Evolutionary conservation across 768 basidiomycete genomes (phyloP).

Genomic region (Collybiopsis confluens): DNA sequence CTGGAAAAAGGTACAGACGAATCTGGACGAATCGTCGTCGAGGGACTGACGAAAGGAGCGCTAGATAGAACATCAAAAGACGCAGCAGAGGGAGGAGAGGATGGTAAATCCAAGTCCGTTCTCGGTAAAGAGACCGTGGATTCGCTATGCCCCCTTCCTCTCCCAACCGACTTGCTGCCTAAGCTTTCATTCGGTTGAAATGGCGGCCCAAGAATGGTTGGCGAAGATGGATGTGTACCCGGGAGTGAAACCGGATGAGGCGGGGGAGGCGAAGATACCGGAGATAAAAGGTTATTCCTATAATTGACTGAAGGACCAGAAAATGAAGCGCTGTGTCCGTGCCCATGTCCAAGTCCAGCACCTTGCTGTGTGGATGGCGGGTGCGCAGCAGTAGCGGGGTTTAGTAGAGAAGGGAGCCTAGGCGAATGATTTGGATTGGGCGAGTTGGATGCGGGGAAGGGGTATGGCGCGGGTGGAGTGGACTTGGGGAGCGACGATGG

Average conservation of each 20-base stretch:
- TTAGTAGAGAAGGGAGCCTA: neutral
- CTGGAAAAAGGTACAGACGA: no score
- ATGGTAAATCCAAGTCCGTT: no score
- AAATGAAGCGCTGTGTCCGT: neutral
- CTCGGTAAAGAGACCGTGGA: no score
- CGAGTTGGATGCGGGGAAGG: neutral
- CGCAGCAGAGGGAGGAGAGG: no score
- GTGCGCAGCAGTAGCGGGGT: neutral
- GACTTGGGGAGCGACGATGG: no score
- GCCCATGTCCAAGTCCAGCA: neutral
- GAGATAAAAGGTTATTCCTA: neutral
- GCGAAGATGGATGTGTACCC: neutral
- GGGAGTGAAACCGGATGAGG: neutral
- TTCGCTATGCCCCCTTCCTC: no score
- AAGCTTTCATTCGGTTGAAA: neutral
- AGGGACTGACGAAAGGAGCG: no score
- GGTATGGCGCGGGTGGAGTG: no score
- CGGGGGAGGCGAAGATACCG: neutral
- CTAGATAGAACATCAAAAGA: no score
- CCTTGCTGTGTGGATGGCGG: neutral
- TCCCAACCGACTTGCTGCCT: no score
- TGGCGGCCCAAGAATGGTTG: neutral
- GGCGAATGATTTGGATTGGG: neutral
- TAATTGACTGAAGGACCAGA: neutral
- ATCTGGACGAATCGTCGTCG: no score